Conservation (phyloP, 2,329 filamentous ascomycete genomes). For the Aspergillus floridensis region DNA sequence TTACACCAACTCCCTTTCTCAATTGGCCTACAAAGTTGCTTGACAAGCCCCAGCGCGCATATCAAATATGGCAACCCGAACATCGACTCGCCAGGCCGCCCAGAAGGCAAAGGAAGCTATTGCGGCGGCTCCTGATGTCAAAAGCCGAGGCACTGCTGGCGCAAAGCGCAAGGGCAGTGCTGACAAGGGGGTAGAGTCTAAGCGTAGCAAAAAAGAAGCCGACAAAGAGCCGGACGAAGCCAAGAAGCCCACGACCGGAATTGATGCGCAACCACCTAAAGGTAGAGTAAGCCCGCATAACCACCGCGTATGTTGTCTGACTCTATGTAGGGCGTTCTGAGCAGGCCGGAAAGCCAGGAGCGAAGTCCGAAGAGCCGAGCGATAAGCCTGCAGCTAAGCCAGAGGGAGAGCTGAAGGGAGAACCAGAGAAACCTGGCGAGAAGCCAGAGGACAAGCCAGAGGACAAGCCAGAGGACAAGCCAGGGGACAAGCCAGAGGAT, state of each 20-base stretch:
- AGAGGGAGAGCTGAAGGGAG: neutral
- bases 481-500: constrained; percentile 15
- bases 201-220: constrained; percentile 40
- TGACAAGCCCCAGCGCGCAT: neutral
- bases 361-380: neutral
- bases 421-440: constrained; percentile 1
- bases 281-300: neutral
- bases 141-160: constrained; percentile 27
- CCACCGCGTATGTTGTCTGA: neutral
- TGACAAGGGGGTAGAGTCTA: constrained; percentile 29
- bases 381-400: neutral
- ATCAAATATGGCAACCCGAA: constrained; percentile 32
- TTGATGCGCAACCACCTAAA: constrained; percentile 11
- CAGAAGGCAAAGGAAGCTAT: constrained; percentile 45
- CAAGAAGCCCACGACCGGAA: constrained; percentile 12
- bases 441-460: constrained; percentile 18
- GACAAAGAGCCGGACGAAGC: constrained; percentile 12
- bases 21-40: neutral
- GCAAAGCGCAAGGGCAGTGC: constrained; percentile 41
- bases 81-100: constrained; percentile 44
- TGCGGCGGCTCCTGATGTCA: constrained; percentile 30
- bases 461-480: constrained; percentile 6
- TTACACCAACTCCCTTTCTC: neutral
- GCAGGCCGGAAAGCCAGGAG: neutral
- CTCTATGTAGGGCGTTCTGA: neutral